Evolutionary conservation across 75 land plant genomes (phyloP).

Genomic region (Cupressus sempervirens): DNA sequence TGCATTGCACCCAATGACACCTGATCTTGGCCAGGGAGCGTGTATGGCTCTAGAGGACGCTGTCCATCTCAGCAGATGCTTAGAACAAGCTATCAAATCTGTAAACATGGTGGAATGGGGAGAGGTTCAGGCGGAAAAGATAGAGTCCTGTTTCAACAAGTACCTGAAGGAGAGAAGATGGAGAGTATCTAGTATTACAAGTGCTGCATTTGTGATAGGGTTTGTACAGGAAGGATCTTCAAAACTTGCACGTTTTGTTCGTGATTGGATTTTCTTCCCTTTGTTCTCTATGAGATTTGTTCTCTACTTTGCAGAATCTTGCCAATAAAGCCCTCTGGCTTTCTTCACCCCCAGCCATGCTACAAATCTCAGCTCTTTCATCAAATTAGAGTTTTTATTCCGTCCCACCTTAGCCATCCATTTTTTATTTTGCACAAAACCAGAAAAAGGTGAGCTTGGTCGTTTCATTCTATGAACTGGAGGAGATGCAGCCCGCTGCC

Average conservation of each 20-base stretch:
- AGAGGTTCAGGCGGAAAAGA: slow-evolving; percentile 2
- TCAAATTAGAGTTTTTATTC: not conserved
- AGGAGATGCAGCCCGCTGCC: too few species aligned
- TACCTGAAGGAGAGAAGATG: slow-evolving; percentile 33
- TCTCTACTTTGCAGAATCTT: not conserved
- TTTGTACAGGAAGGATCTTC: slow-evolving; percentile 21
- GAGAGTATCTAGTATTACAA: slow-evolving; percentile 20
- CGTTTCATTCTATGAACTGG: too few species aligned
- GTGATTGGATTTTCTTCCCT: slow-evolving; percentile 25
- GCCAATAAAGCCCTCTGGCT: slow-evolving; percentile 22
- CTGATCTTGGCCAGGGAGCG: slow-evolving; percentile 66
- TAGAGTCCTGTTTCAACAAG: slow-evolving; percentile 19
- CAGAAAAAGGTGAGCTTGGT: not conserved
- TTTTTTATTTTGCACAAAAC: too few species aligned
- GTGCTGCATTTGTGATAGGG: slow-evolving; percentile 17
- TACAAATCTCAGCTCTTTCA: not conserved
- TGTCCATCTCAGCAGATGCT: slow-evolving; percentile 38
- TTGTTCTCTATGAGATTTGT: slow-evolving; percentile 11
- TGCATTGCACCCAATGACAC: slow-evolving; percentile 71
- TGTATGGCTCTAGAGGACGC: slow-evolving; percentile 60
- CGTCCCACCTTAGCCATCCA: not conserved
- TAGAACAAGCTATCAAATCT: not conserved
- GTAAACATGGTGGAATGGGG: not conserved
- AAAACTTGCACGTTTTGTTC: not conserved
- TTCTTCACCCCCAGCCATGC: not conserved